Base-by-base conservation (phyloP, 1,284 basidiomycete species). In the Boletus holoroseus region DNA sequence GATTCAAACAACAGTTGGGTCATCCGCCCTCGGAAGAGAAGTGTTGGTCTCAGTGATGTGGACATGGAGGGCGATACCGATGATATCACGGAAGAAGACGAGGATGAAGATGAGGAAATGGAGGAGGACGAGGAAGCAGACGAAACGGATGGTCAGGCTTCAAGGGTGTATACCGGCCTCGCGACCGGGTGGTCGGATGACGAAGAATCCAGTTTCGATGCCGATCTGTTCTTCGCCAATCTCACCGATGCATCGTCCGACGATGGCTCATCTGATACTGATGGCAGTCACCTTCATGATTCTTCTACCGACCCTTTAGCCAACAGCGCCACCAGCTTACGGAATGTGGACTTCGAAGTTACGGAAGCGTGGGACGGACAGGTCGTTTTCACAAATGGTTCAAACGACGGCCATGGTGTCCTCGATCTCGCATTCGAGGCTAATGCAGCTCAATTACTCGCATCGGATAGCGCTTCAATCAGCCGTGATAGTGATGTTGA, bases 161-260 rank as follows among this genome's bases (percentile, higher is more conserved):
- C 73, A 58, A 69, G 69, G 52, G 67, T 73, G 47, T 80, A 82
- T 64, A 74, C 76, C 24, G 82, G 79, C 51, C 75, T 81, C 49
- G 82, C 76, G 51, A 82, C 76, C 18, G 81, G 81, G 36, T 89
- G 85, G 77, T 85, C 83, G 32, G 77, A 78, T 22, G 84, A 82
- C 34, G 85, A 85, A 58, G 85, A 87, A 60, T 84, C 79, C 2
- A 80, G 77, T 51, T 87, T 86, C 57, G 85, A 89, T 56, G 87
- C 86, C 4, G 85, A 89, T 56, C 64, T 90, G 0, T 88, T 88
- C 69, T 89, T 88, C 61, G 78, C 82, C 35, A 84, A 85, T 61
- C 76, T 89, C 30, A 79, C 81, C 20, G 83, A 81, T 57, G 69
- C 74, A 1, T 64, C 61, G 20, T 64, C 67, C 12, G 68, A 70